These are phyloP conservation scores for Dalbergia cultrata DNA, from an alignment of 306 rosid genomes.

Conservation along the genomic window DNA sequence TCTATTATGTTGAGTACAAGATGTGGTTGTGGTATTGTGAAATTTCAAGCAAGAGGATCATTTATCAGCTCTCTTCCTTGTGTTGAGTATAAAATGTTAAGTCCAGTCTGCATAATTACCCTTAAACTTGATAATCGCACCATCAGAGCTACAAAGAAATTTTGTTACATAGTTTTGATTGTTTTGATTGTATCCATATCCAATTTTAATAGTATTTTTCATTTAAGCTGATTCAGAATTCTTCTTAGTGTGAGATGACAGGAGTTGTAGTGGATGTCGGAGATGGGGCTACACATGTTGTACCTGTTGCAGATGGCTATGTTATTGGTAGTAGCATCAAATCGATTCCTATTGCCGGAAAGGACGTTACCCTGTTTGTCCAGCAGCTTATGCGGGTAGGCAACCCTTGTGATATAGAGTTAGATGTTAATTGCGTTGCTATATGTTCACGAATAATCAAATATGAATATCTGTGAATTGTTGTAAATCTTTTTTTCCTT, in stretches of 20 bases:
- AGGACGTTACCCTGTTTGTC: conserved; percentile 90
- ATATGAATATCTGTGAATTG: conserved; percentile 20
- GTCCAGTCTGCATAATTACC: conserved; percentile 22
- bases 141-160: conserved; percentile 11
- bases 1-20: conserved; percentile 9
- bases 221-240: conserved; percentile 61
- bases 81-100: conserved; percentile 34
- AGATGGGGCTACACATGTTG: conserved; percentile 95
- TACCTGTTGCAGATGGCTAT: conserved; percentile 99
- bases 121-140: conserved; percentile 2
- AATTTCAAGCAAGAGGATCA: background rate
- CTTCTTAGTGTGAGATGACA: conserved; percentile 98
- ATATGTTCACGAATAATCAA: conserved; percentile 16
- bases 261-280: conserved; percentile 99
- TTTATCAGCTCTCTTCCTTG: background rate
- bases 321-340: conserved; percentile 98
- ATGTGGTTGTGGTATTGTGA: conserved; percentile 1
- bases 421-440: conserved; percentile 17
- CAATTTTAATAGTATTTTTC: conserved; percentile 28
- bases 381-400: conserved; percentile 99
- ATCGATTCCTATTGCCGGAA: conserved; percentile 93
- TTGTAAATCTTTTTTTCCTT: conserved; percentile 4
- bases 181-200: background rate
- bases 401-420: conserved; percentile 33
- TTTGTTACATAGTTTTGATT: conserved; percentile 8